Evolutionary conservation across 2,329 filamentous ascomycete genomes (phyloP).

Genomic region (Amylocarpus encephaloides): DNA sequence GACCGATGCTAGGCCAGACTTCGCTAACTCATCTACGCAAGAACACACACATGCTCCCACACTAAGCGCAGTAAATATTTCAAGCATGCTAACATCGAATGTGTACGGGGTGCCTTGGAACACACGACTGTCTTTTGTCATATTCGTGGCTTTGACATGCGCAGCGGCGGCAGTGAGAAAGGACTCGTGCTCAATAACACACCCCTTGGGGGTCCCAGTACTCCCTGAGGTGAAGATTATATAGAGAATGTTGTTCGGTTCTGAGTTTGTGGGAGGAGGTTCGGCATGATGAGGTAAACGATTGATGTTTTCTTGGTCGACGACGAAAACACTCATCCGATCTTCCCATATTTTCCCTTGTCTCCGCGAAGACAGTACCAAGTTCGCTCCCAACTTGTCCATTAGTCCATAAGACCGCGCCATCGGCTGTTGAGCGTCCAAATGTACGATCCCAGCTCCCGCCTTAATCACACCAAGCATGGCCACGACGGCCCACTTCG

Average conservation of each 20-base stretch:
- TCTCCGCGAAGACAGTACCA: background rate
- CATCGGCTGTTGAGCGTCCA: background rate
- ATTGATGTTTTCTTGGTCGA: background rate
- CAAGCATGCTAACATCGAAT: constrained; percentile 36
- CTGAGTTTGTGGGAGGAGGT: background rate
- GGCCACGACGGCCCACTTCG: constrained; percentile 1
- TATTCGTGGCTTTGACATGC: constrained; percentile 3
- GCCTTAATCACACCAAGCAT: constrained; percentile 1
- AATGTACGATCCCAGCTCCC: background rate
- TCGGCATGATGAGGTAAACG: background rate
- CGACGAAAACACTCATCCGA: background rate
- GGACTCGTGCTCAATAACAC: constrained; percentile 19
- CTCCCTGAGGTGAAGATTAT: constrained; percentile 1
- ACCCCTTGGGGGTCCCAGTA: constrained; percentile 1
- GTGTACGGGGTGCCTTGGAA: constrained; percentile 31
- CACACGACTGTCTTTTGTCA: constrained; percentile 9
- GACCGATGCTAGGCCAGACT: constrained; percentile 33
- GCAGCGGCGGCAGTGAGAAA: constrained; percentile 4
- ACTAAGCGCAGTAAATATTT: constrained; percentile 29
- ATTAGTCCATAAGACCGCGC: background rate
- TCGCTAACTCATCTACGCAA: constrained; percentile 33
- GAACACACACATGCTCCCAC: constrained; percentile 36
- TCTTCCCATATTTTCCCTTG: background rate
- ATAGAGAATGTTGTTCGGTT: background rate
- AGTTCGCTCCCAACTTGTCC: background rate